These are phyloP conservation scores for Vicia sativa DNA, from an alignment of 306 rosid species.

Conservation along the genomic window DNA sequence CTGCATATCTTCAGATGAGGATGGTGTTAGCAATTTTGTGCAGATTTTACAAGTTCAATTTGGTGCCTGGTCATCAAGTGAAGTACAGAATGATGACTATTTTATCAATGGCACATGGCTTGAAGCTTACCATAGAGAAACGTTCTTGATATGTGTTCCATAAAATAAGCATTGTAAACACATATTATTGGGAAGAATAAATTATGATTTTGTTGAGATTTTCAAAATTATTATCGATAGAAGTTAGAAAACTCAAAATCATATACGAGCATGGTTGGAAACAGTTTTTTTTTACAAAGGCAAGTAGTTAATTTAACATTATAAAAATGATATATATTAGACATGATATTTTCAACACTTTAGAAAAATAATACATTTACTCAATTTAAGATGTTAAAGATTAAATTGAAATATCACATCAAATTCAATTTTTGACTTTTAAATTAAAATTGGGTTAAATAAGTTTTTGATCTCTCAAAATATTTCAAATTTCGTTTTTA, in stretches of 20 bases:
- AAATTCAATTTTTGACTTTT: no score
- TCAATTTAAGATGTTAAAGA: no score
- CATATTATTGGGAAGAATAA: slow-evolving; percentile 17
- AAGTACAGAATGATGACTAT: slow-evolving; percentile 91
- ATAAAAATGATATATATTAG: no score
- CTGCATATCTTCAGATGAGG: slow-evolving; percentile 95
- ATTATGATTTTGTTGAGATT: not conserved
- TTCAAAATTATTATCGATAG: not conserved
- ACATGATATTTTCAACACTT: no score
- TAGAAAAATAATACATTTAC: no score
- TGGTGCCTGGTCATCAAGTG: slow-evolving; percentile 70
- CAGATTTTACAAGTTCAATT: slow-evolving; percentile 77
- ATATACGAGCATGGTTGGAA: not conserved
- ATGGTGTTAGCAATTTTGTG: slow-evolving; percentile 82
- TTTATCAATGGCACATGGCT: slow-evolving; percentile 85
- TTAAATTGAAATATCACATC: no score
- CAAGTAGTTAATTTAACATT: no score
- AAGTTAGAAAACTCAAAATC: not conserved
- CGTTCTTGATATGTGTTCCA: slow-evolving; percentile 41
- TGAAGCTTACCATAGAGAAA: slow-evolving; percentile 66
- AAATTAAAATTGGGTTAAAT: no score
- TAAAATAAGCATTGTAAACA: not conserved
- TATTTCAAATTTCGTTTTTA: no score
- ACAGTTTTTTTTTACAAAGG: no score
- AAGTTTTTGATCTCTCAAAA: no score